These are phyloP conservation scores for Rhipidocladum racemiflorum DNA, from an alignment of 176 grass and related monocot species.

Conservation along the genomic window DNA sequence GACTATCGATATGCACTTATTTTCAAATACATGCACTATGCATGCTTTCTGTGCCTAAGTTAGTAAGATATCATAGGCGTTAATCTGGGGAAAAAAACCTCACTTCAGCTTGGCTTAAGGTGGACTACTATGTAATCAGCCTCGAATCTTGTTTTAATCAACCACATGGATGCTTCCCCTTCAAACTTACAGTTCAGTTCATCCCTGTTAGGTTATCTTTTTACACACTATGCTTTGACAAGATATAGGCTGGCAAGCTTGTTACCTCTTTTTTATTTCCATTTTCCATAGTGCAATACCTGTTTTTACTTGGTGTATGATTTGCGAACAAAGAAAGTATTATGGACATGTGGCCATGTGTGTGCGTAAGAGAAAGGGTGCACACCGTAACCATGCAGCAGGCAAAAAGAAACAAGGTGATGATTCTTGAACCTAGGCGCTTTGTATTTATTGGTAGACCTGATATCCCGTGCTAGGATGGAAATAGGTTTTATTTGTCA, in stretches of 20 bases:
- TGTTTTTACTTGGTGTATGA: not conserved
- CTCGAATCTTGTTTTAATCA: not conserved
- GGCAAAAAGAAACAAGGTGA: constrained; percentile 80
- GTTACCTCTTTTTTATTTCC: not conserved
- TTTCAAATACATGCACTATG: not conserved
- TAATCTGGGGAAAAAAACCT: not conserved
- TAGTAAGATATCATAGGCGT: not conserved
- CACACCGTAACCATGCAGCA: constrained; percentile 25
- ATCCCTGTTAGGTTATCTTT: not conserved
- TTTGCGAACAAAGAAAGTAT: not conserved
- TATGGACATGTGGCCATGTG: not conserved
- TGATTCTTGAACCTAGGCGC: not conserved
- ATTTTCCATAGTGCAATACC: not conserved
- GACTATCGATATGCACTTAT: not conserved
- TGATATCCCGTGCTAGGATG: not conserved
- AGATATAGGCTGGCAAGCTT: not conserved
- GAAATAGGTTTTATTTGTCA: not conserved
- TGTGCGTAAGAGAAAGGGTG: not conserved
- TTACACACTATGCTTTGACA: not conserved
- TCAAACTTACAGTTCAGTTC: not conserved
- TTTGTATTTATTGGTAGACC: not conserved
- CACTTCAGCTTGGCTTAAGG: not conserved
- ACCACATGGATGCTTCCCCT: not conserved
- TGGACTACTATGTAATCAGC: not conserved
- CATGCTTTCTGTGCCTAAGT: constrained; percentile 1